Conservation (phyloP, 805 yeast genomes). For the Candida palmyrensis region DNA sequence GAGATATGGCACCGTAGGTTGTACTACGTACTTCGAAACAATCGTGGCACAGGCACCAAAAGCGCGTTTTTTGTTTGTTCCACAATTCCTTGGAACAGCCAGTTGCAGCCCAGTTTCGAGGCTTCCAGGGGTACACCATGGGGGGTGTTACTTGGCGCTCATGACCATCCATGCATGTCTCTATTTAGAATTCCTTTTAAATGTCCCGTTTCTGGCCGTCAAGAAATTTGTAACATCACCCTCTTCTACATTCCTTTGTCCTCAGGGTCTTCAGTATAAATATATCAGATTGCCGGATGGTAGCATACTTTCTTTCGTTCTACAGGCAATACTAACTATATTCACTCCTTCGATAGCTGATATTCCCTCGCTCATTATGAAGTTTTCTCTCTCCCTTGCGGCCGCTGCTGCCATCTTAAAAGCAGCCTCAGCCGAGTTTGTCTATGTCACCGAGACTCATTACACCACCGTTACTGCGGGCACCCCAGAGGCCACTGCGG, state of each 20-base stretch:
- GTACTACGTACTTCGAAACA: no score
- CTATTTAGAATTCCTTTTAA: not conserved
- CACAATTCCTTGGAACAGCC: no score
- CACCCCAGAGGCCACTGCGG: slow-evolving; percentile 4
- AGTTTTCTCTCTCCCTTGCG: slow-evolving; percentile 5
- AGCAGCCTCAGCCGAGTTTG: slow-evolving; percentile 18
- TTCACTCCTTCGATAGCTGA: not conserved
- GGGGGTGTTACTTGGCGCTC: not conserved
- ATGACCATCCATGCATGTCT: not conserved
- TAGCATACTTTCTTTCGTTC: not conserved
- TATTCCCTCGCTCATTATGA: slow-evolving; percentile 1
- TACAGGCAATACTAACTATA: slow-evolving; percentile 1
- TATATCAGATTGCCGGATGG: not conserved
- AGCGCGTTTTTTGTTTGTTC: no score
- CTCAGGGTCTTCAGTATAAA: no score
- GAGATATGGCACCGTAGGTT: no score
- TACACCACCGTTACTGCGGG: slow-evolving; percentile 19
- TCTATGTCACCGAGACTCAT: slow-evolving; percentile 23
- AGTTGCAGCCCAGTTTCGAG: no score
- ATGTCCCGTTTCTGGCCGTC: not conserved
- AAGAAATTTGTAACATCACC: not conserved
- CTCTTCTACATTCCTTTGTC: no score
- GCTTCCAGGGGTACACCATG: no score
- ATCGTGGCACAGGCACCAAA: no score
- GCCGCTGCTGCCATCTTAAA: slow-evolving; percentile 17